phyloP scores from a whole-genome alignment of 495 filamentous ascomycete genomes.

The Collariella sp. region DNA sequence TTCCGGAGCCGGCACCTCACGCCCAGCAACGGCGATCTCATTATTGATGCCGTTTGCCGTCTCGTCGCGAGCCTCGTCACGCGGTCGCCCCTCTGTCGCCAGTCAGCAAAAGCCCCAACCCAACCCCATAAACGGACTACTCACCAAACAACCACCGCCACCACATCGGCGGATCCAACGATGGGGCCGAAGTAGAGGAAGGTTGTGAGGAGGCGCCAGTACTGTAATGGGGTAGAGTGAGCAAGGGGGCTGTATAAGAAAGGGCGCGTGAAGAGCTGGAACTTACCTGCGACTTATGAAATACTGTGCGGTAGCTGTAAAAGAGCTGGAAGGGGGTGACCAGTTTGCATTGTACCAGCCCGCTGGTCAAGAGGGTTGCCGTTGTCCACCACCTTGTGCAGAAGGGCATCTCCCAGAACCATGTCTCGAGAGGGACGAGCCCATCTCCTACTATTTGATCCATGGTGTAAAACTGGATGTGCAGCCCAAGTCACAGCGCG shows the following conservation, averaged over 20 bases:
- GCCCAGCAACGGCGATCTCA: conserved; percentile 44
- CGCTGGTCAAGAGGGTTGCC: conserved; percentile 78
- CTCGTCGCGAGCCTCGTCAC: conserved; percentile 39
- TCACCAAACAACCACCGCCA: conserved; percentile 77
- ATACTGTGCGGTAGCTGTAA: conserved; percentile 90
- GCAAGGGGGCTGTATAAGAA: too few species aligned
- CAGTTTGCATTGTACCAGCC: conserved; percentile 86
- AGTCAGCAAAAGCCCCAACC: conserved; percentile 1
- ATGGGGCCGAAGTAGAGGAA: conserved; percentile 97
- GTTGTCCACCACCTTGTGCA: conserved; percentile 96
- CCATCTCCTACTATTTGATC: conserved; percentile 59
- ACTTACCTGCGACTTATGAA: conserved; percentile 73
- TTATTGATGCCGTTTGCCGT: conserved; percentile 42
- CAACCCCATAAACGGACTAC: background rate
- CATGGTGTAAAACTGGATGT: conserved; percentile 35
- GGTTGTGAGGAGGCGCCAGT: conserved; percentile 89
- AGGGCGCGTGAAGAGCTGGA: too few species aligned
- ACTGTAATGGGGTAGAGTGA: conserved; percentile 44
- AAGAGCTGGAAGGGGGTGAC: conserved; percentile 89
- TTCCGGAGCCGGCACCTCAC: conserved; percentile 24
- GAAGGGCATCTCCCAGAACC: conserved; percentile 97
- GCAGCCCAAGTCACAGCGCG: background rate
- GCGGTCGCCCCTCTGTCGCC: conserved; percentile 31
- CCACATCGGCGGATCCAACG: conserved; percentile 83
- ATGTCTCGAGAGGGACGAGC: conserved; percentile 83